Evolutionary conservation across 768 basidiomycete species (phyloP).

Genomic region (Amanita thiersii): DNA sequence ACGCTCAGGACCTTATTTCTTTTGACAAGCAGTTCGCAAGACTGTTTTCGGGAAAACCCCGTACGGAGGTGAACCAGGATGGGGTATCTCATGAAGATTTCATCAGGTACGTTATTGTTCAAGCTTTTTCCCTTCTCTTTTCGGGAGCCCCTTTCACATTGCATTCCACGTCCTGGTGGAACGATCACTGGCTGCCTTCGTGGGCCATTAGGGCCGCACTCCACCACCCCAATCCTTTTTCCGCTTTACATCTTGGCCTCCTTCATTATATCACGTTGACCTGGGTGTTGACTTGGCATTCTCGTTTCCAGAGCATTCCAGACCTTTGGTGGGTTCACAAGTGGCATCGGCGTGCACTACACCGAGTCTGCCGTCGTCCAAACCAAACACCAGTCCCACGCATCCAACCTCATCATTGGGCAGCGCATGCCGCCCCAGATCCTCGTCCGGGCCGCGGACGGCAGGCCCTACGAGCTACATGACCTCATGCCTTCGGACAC

Average conservation of each 20-base stretch:
- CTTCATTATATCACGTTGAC: not conserved
- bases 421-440: constrained; percentile 43
- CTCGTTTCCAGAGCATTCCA: constrained; percentile 32
- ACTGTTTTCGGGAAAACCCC: constrained; percentile 64
- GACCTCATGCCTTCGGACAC: constrained; percentile 43
- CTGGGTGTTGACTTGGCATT: not conserved
- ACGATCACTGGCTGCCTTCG: too few species aligned
- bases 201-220: too few species aligned
- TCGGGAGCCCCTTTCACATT: not conserved
- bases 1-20: constrained; percentile 63
- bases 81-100: constrained; percentile 50
- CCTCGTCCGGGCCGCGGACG: constrained; percentile 43
- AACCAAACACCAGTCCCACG: constrained; percentile 25
- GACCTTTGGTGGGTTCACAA: constrained; percentile 45
- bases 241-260: too few species aligned
- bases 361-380: constrained; percentile 35
- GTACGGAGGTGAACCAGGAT: constrained; percentile 33
- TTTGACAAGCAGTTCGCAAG: constrained; percentile 61
- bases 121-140: not conserved
- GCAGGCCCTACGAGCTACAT: constrained; percentile 42
- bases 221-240: too few species aligned
- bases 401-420: constrained; percentile 37
- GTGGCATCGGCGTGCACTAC: constrained; percentile 50
- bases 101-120: constrained; percentile 22
- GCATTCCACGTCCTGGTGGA: too few species aligned